A percentile compares a stretch with the other conserved stretches of the same genome.
These are phyloP conservation scores for Hymenochaete sp. DNA, from an alignment of 1,284 basidiomycete species.

Conservation along the genomic window DNA sequence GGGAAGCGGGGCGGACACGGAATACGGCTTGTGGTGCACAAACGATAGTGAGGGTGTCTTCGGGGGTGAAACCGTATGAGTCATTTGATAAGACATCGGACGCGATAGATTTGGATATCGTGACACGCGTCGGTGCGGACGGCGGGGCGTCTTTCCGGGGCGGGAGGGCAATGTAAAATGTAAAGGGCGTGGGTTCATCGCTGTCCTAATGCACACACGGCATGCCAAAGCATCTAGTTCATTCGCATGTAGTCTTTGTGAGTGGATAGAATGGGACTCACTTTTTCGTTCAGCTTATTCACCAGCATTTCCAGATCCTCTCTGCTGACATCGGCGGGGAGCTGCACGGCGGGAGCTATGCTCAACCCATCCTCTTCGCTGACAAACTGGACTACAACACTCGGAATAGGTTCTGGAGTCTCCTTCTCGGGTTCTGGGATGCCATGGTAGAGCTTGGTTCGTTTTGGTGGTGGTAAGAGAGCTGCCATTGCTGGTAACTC, in stretches of 20 bases:
- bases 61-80: slow-evolving; percentile 65
- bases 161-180: slow-evolving; percentile 75
- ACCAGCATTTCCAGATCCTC: slow-evolving; percentile 79
- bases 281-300: slow-evolving; percentile 74
- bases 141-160: slow-evolving; percentile 37
- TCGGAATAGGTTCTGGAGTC: slow-evolving; percentile 46
- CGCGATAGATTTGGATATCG: slow-evolving; percentile 72
- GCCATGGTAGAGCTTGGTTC: slow-evolving; percentile 74
- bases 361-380: slow-evolving; percentile 75
- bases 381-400: slow-evolving; percentile 85
- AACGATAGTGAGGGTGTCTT: slow-evolving; percentile 80
- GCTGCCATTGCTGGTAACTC: slow-evolving; percentile 53
- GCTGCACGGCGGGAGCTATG: slow-evolving; percentile 78
- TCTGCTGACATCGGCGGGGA: slow-evolving; percentile 81
- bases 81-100: slow-evolving; percentile 69
- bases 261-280: slow-evolving; percentile 28
- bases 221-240: neutral
- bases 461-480: slow-evolving; percentile 76
- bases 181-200: slow-evolving; percentile 84
- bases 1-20: slow-evolving; percentile 84
- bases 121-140: slow-evolving; percentile 66
- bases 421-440: slow-evolving; percentile 55
- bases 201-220: slow-evolving; percentile 33
- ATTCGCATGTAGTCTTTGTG: neutral
- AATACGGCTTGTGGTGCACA: slow-evolving; percentile 96